phyloP scores from a whole-genome alignment of 208 protist species.

The Wallacemonas sp. region DNA sequence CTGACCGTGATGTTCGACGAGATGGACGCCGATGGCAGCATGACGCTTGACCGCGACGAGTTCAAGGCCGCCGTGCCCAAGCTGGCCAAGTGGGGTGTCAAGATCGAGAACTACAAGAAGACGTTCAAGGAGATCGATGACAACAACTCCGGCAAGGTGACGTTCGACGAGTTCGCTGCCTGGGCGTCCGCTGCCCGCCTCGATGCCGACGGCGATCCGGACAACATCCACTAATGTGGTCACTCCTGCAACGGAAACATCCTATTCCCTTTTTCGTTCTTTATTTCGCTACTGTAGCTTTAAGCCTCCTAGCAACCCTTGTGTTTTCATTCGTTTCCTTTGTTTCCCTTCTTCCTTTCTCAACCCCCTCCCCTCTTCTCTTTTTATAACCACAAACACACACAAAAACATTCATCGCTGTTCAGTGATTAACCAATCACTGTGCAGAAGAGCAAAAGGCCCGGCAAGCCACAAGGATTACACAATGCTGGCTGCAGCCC shows the following conservation, averaged over 20 bases:
- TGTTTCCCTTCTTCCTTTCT: too few relatives aligned
- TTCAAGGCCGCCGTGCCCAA: constrained; percentile 29
- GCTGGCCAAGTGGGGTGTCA: constrained; percentile 29
- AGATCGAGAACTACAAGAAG: constrained; percentile 18
- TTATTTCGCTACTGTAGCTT: too few relatives aligned
- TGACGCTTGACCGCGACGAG: constrained; percentile 32
- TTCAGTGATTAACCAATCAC: too few relatives aligned
- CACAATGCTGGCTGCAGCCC: too few relatives aligned
- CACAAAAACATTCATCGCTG: too few relatives aligned
- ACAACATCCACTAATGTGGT: not conserved
- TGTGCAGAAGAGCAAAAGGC: too few relatives aligned
- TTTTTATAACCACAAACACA: too few relatives aligned
- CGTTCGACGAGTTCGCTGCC: constrained; percentile 44
- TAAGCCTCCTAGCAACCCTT: too few relatives aligned
- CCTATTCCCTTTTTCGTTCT: too few relatives aligned
- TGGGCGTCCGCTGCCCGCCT: constrained; percentile 32
- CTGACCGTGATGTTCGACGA: constrained; percentile 51
- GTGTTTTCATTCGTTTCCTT: too few relatives aligned
- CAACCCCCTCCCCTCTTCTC: too few relatives aligned
- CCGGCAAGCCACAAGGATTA: too few relatives aligned
- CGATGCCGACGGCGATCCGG: constrained; percentile 24
- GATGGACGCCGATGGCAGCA: constrained; percentile 39
- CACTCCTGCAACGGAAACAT: not conserved
- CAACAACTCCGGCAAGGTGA: constrained; percentile 33
- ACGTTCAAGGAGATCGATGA: constrained; percentile 46